Percentiles rank a stretch among this genome's conserved stretches.
These are phyloP conservation scores for Keqinozyma sinolaborantium DNA, from an alignment of 1,139 yeast genomes.

Conservation along the genomic window DNA sequence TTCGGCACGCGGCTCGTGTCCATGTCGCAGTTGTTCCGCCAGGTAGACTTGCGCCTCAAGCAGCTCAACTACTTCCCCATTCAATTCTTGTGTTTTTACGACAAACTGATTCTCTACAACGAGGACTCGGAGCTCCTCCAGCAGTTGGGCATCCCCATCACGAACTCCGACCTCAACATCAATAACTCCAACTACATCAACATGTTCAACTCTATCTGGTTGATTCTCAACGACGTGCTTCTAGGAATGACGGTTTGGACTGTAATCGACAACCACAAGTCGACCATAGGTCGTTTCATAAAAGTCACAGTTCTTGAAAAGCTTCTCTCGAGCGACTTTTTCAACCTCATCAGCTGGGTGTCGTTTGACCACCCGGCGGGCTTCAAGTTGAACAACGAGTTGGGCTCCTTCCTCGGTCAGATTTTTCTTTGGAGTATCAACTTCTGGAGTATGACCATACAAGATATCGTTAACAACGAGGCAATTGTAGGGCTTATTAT, in stretches of 20 bases:
- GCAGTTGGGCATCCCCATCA: conserved; percentile 31
- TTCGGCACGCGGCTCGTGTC: conserved; percentile 24
- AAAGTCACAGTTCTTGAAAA: conserved; percentile 32
- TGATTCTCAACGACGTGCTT: conserved; percentile 76
- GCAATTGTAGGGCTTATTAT: neutral
- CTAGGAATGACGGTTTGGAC: conserved; percentile 65
- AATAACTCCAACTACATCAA: conserved; percentile 76
- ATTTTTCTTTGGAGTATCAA: conserved; percentile 80
- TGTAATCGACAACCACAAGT: conserved; percentile 43
- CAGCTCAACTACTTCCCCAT: conserved; percentile 80
- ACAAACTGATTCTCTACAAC: conserved; percentile 26
- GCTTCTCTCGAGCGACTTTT: conserved; percentile 32
- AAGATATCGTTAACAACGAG: conserved; percentile 8
- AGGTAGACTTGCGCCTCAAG: conserved; percentile 71
- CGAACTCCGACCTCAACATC: conserved; percentile 37
- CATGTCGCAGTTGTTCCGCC: conserved; percentile 67
- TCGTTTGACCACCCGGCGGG: conserved; percentile 89
- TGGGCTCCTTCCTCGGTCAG: conserved; percentile 84
- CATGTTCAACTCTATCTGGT: conserved; percentile 86
- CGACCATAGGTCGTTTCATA: conserved; percentile 27
- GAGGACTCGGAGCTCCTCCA: conserved; percentile 19
- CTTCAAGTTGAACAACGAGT: conserved; percentile 81
- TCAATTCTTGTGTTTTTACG: conserved; percentile 62
- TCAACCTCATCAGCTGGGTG: conserved; percentile 62
- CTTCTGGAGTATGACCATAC: conserved; percentile 49